A percentile compares a stretch with the other conserved stretches of the same genome.
These are phyloP conservation scores for Cicer arietinum DNA, from an alignment of 306 rosid genomes.

Conservation along the genomic window DNA sequence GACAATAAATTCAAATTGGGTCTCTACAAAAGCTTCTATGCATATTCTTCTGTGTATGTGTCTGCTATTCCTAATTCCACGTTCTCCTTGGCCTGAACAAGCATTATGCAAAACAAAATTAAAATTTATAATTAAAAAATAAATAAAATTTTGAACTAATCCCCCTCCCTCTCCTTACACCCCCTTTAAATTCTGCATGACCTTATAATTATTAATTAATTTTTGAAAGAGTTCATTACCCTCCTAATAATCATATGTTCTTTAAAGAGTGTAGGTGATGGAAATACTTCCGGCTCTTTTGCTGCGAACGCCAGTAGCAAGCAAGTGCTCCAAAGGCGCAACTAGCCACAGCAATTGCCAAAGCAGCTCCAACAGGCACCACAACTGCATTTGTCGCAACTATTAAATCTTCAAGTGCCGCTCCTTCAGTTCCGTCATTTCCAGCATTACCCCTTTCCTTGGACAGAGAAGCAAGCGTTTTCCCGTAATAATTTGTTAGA, in stretches of 20 bases:
- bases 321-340: slow-evolving; percentile 99
- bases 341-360: slow-evolving; percentile 95
- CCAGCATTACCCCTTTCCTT: slow-evolving; percentile 53
- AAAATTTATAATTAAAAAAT: slow-evolving; percentile 22
- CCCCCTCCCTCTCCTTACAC: slow-evolving; percentile 43
- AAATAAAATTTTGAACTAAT: slow-evolving; percentile 41
- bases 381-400: slow-evolving; percentile 69
- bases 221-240: slow-evolving; percentile 76
- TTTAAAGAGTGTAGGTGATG: slow-evolving; percentile 93
- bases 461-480: slow-evolving; percentile 63
- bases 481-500: slow-evolving; percentile 68
- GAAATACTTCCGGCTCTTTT: slow-evolving; percentile 98
- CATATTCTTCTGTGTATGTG: slow-evolving; percentile 43
- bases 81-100: slow-evolving; percentile 94
- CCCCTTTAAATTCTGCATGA: slow-evolving; percentile 33
- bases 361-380: slow-evolving; percentile 96
- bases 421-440: slow-evolving; percentile 45
- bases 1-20: slow-evolving; percentile 43
- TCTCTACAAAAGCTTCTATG: slow-evolving; percentile 46
- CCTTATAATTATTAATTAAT: slow-evolving; percentile 42
- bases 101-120: slow-evolving; percentile 47
- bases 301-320: slow-evolving; percentile 98
- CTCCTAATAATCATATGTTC: slow-evolving; percentile 93
- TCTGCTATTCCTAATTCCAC: slow-evolving; percentile 64
- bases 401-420: slow-evolving; percentile 60